Evolutionary conservation across 768 basidiomycete genomes (phyloP).

Genomic region (Phallus indusiatus): DNA sequence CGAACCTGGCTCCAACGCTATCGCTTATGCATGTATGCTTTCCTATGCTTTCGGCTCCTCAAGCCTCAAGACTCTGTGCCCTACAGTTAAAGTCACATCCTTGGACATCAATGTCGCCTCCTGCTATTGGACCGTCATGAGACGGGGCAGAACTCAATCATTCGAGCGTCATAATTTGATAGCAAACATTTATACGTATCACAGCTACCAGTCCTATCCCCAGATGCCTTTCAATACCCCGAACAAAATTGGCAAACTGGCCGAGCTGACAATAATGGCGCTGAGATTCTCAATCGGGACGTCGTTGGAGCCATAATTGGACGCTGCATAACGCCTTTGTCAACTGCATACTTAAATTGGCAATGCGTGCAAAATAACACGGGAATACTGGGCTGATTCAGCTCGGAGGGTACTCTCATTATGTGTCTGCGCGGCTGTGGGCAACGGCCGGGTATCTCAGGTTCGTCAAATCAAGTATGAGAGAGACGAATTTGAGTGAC

Average conservation of each 20-base stretch:
- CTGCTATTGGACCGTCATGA: conserved; percentile 7
- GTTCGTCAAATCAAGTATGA: too few species aligned
- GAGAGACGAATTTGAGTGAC: not conserved
- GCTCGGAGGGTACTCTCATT: too few species aligned
- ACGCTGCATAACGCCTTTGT: not conserved
- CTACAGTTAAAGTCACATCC: not conserved
- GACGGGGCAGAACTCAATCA: conserved; percentile 2
- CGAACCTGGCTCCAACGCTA: conserved; percentile 7
- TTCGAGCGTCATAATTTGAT: not conserved
- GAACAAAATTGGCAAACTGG: conserved; percentile 9
- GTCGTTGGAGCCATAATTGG: not conserved
- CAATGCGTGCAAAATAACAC: conserved; percentile 5
- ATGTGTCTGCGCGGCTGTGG: too few species aligned
- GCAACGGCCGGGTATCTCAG: too few species aligned
- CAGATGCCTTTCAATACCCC: too few species aligned
- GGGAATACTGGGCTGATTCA: not conserved
- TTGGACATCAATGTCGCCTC: conserved; percentile 6
- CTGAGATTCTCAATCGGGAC: not conserved
- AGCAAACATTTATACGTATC: conserved; percentile 3
- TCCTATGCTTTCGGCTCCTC: not conserved
- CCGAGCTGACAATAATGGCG: conserved; percentile 1
- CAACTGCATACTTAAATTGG: conserved; percentile 8
- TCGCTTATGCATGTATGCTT: conserved; percentile 7
- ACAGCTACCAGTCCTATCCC: conserved; percentile 6
- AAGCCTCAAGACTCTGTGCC: too few species aligned